A percentile compares a stretch with the other conserved stretches of the same genome.
Conservation (phyloP, 306 rosid species). For the Casuarina glauca region DNA sequence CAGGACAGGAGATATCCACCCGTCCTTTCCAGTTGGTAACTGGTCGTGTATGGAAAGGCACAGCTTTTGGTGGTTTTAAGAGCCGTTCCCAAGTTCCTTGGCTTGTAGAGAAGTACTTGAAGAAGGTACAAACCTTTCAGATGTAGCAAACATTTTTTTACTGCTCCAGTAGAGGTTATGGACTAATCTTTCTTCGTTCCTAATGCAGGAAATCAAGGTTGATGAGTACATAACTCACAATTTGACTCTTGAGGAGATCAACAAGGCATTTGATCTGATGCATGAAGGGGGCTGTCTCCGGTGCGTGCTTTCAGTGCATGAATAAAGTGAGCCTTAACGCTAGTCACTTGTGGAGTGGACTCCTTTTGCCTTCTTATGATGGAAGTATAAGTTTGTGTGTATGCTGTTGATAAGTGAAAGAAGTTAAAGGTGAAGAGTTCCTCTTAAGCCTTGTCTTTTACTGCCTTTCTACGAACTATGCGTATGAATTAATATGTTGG, state of each 20-base stretch:
- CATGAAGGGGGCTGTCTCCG: slow-evolving; percentile 95
- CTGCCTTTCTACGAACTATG: not conserved
- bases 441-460: not conserved
- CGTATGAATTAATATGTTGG: not conserved
- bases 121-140: slow-evolving; percentile 54
- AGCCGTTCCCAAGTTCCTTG: slow-evolving; percentile 95
- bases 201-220: slow-evolving; percentile 87
- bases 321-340: slow-evolving; percentile 22
- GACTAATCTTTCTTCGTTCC: slow-evolving; percentile 3
- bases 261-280: slow-evolving; percentile 86
- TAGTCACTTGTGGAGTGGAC: slow-evolving; percentile 17
- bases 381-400: slow-evolving; percentile 1
- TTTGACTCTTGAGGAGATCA: slow-evolving; percentile 74
- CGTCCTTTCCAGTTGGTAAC: slow-evolving; percentile 97
- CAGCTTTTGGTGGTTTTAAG: slow-evolving; percentile 97
- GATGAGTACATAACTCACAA: slow-evolving; percentile 93
- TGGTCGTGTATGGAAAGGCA: slow-evolving; percentile 98
- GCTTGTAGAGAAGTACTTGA: slow-evolving; percentile 95
- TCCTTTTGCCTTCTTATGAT: slow-evolving; percentile 8
- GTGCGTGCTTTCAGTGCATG: slow-evolving; percentile 70
- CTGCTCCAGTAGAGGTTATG: not conserved
- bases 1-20: slow-evolving; percentile 90
- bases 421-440: not conserved
- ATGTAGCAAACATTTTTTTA: not conserved
- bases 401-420: not conserved